Evolutionary conservation across 352 stramenopile species (phyloP).

Genomic region (Labyrinthula sp.): DNA sequence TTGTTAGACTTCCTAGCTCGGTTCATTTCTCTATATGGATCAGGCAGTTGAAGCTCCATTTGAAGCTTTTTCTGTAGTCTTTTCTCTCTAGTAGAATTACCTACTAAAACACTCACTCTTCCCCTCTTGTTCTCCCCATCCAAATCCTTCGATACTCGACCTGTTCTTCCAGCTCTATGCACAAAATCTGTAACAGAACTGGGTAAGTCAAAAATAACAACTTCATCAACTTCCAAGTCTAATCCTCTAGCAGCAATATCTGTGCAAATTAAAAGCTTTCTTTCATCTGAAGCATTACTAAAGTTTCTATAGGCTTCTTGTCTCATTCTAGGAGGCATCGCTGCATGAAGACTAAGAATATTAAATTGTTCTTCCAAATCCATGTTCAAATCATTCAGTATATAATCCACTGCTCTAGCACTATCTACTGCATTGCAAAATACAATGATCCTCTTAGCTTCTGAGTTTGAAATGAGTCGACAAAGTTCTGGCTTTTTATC

Average conservation of each 20-base stretch:
- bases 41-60: too few species aligned
- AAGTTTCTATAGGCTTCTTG: conserved; percentile 6
- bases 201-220: conserved; percentile 27
- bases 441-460: conserved; percentile 9
- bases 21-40: too few species aligned
- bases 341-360: conserved; percentile 15
- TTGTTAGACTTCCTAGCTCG: too few species aligned
- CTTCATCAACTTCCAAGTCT: conserved; percentile 25
- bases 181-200: conserved; percentile 22
- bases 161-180: conserved; percentile 14
- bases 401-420: conserved; percentile 4
- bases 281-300: neutral
- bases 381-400: conserved; percentile 12
- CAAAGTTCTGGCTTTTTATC: too few species aligned
- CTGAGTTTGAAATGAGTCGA: too few species aligned
- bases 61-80: too few species aligned
- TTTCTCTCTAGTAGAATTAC: too few species aligned
- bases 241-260: conserved; percentile 15
- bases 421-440: conserved; percentile 27
- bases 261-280: conserved; percentile 25
- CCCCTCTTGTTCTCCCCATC: too few species aligned
- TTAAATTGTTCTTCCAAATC: conserved; percentile 1
- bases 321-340: conserved; percentile 15
- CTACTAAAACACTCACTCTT: too few species aligned
- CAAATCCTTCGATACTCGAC: neutral